These are phyloP conservation scores for Xylaria sp. DNA, from an alignment of 2,329 filamentous ascomycete genomes.

Conservation along the genomic window DNA sequence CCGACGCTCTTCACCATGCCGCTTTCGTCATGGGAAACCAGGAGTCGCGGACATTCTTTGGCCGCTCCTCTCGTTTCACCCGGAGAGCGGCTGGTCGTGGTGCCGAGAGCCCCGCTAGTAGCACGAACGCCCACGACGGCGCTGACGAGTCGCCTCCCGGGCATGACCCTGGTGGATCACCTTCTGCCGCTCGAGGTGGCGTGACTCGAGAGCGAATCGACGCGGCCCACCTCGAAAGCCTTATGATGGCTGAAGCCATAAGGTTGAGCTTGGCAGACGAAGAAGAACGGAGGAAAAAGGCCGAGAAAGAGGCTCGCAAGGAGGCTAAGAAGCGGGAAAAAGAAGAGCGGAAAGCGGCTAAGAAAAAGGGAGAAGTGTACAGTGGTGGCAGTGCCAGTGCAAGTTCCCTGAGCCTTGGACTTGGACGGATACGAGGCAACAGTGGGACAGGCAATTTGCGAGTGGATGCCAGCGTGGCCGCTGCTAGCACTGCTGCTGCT, in stretches of 20 bases:
- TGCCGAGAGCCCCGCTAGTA: slow-evolving; percentile 47
- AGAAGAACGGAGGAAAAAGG: slow-evolving; percentile 88
- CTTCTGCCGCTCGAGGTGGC: slow-evolving; percentile 46
- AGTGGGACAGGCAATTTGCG: slow-evolving; percentile 69
- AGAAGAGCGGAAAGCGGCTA: slow-evolving; percentile 81
- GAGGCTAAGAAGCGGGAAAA: slow-evolving; percentile 88
- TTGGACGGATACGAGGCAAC: slow-evolving; percentile 69
- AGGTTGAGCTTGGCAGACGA: slow-evolving; percentile 90
- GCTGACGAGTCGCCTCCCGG: slow-evolving; percentile 45
- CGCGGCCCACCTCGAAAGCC: slow-evolving; percentile 83
- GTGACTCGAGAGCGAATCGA: slow-evolving; percentile 46
- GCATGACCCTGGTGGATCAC: slow-evolving; percentile 51
- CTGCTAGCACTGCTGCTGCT: slow-evolving; percentile 52
- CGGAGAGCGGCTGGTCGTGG: slow-evolving; percentile 61
- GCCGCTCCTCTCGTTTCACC: slow-evolving; percentile 63
- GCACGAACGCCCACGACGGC: slow-evolving; percentile 41
- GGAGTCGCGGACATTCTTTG: slow-evolving; percentile 65
- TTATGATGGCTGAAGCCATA: slow-evolving; percentile 99
- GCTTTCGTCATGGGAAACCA: slow-evolving; percentile 86
- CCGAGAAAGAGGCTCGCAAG: slow-evolving; percentile 83
- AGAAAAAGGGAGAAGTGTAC: slow-evolving; percentile 64
- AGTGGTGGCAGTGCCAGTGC: slow-evolving; percentile 64
- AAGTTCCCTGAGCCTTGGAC: slow-evolving; percentile 72
- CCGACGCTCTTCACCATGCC: slow-evolving; percentile 92
- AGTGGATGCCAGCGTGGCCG: slow-evolving; percentile 64